Evolutionary conservation across 331 rosid species (phyloP).

Genomic region (Stylosanthes scabra): DNA sequence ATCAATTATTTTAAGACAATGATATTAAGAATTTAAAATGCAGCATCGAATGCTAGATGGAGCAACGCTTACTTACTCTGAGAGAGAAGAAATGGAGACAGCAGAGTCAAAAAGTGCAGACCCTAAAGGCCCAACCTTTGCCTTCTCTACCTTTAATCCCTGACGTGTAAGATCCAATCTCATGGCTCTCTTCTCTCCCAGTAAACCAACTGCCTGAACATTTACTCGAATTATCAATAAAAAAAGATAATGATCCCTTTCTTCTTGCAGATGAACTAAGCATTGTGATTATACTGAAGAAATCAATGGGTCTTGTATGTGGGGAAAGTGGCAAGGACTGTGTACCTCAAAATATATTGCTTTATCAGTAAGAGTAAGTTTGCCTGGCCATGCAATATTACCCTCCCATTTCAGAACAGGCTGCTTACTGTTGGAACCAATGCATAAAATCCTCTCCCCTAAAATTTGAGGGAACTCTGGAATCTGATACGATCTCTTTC

Average conservation of each 20-base stretch:
- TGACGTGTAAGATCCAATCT: constrained; percentile 79
- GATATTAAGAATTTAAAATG: constrained; percentile 29
- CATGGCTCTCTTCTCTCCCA: constrained; percentile 66
- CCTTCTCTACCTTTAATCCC: constrained; percentile 69
- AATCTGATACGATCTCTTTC: constrained; percentile 72
- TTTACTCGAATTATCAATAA: constrained; percentile 34
- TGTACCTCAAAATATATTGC: constrained; percentile 97
- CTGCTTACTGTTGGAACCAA: constrained; percentile 79
- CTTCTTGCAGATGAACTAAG: constrained; percentile 4
- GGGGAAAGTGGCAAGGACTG: constrained; percentile 20
- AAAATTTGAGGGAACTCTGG: constrained; percentile 63
- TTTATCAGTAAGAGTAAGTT: constrained; percentile 84
- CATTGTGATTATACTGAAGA: constrained; percentile 11
- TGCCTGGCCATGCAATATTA: constrained; percentile 97
- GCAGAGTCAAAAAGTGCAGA: constrained; percentile 94
- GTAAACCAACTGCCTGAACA: constrained; percentile 74
- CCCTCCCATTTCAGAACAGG: constrained; percentile 98
- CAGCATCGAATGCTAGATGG: constrained; percentile 40
- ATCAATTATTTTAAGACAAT: constrained; percentile 23
- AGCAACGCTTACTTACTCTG: constrained; percentile 70
- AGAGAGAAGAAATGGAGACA: constrained; percentile 77
- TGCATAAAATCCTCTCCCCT: constrained; percentile 77
- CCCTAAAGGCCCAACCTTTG: constrained; percentile 97
- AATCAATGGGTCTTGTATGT: constrained; percentile 3
- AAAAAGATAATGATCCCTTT: constrained; percentile 26